Base-by-base conservation (phyloP, 1,139 yeast genomes). In the Pichia sp. region DNA sequence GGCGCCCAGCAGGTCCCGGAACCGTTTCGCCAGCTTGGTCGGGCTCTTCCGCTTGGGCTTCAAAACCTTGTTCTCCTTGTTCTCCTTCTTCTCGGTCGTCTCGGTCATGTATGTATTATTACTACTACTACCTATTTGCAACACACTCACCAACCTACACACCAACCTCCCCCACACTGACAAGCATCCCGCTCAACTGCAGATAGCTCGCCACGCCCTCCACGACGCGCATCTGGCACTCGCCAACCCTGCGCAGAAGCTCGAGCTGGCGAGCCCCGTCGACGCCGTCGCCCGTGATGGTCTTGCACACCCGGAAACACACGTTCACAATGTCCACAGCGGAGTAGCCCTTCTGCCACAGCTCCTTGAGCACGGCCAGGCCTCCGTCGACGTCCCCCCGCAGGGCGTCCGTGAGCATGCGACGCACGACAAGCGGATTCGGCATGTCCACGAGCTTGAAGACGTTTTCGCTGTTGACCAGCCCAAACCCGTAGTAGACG, bases 401-500 rank as follows among this genome's bases (percentile, higher is more conserved):
- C 40, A 90, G 77, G 19, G 84, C 77, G 6, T 72, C 68, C 51
- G 79, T 69, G 49, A 93, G 71, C 81, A 93, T 90, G 64, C 84
- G 82, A 63, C 83, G 85, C 31, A 95, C 85, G 7, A 90, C 84
- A 50, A 90, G 72, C 0, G 99, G 99, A 70, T 93, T 98, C 1
- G 99, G 99, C 54, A 92, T 89, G 69, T 93, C 99, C 3, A 93
- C 99, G 57, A 93, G 89, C 68, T 88, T 90, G 75, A 90, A 93
- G 23, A 93, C 99, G 66, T 92, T 93, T 45, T 88, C 88, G 52
- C 90, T 93, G 65, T 84, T 87, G 15, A 93, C 97, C 60, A 88
- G 79, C 1, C 89, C 93, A 72, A 92, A 92, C 1, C 99, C 99
- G 1, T 97, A 90, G 32, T 85, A 95, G 0, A 98, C 90, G 67